Evolutionary conservation across 1,284 basidiomycete species (phyloP).

Genomic region (Inonotus hispidus): DNA sequence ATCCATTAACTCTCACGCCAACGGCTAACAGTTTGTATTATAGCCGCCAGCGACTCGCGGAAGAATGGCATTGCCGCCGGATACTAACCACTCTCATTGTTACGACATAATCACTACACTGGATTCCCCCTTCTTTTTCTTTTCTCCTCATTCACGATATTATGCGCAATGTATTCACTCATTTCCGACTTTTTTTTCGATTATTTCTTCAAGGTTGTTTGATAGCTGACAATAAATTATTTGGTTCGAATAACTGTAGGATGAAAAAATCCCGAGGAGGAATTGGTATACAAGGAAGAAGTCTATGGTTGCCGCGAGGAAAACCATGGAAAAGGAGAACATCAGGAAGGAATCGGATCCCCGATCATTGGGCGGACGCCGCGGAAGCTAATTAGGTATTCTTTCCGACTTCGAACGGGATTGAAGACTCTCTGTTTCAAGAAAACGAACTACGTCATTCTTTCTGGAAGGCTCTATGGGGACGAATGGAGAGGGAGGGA

Average conservation of each 20-base stretch:
- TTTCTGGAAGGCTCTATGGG: background rate
- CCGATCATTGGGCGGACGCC: background rate
- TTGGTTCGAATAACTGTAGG: background rate
- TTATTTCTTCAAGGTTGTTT: background rate
- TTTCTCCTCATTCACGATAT: background rate
- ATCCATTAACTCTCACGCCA: background rate
- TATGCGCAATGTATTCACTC: background rate
- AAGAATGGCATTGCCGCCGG: slow-evolving; percentile 82
- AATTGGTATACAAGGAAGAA: background rate
- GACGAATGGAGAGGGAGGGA: background rate
- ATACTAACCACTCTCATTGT: slow-evolving; percentile 38
- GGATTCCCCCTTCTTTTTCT: background rate
- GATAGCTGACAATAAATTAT: background rate
- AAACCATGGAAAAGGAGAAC: background rate
- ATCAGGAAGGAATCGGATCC: background rate
- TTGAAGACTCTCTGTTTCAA: background rate
- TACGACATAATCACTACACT: background rate
- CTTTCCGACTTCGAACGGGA: background rate
- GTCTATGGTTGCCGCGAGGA: too few species aligned
- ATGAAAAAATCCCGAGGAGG: background rate
- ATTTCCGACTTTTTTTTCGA: background rate
- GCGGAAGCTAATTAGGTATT: background rate
- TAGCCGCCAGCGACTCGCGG: slow-evolving; percentile 79
- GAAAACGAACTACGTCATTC: background rate
- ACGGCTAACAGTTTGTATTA: slow-evolving; percentile 9